Base-by-base conservation (phyloP, 805 yeast genomes). In the Wickerhamiella alocasiicola region DNA sequence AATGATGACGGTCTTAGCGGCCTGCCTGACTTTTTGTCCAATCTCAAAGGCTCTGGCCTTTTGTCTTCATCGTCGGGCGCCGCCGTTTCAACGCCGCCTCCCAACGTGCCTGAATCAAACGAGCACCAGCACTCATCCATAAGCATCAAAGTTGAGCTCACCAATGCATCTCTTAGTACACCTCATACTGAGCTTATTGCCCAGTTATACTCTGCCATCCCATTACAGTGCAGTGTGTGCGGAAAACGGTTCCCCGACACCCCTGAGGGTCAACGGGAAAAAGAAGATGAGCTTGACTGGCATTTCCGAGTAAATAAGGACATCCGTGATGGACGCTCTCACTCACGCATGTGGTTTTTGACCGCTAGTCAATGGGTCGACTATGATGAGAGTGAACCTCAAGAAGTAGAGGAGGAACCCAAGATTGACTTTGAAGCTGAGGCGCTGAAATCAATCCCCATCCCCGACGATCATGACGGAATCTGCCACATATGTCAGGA, bases 261-360 rank as follows among this genome's bases (percentile, higher is more conserved):
- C 26, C 63, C 60, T 2, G 71, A 67, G 36, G 93, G 84, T 12
- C 62, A 60, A 28, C 59, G 60, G 5, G 60, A 62, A 36, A 71
- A 71, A 44, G 72, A 77, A 39, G 67, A 72, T 13, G 98, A 91
- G 60, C 63, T 84, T 49, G 98, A 88, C 59, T 88, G 96, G 96
- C 97, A 88, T 64, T 85, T 84, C 65, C 72, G 97, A 51, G 80
- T 83, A 32, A 88, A 84, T 59, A 83, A 82, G 56, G 77, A 80
- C 52, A 65, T 81, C 36, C 72, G 74, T 33, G 71, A 67, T 43
- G 66, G 63, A 23, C 55, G 66, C 6, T 62, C 66, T 24, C 87
- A 81, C 55, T 77, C 82, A 31, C 65, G 96, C 51, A 71, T 76
- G 50, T 87, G 94, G 94, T 87, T 76, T 56, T 61, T 85, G 45